Evolutionary conservation across 108 stramenopile species (phyloP).

Genomic region (Cyclotella choctawhatcheeana): DNA sequence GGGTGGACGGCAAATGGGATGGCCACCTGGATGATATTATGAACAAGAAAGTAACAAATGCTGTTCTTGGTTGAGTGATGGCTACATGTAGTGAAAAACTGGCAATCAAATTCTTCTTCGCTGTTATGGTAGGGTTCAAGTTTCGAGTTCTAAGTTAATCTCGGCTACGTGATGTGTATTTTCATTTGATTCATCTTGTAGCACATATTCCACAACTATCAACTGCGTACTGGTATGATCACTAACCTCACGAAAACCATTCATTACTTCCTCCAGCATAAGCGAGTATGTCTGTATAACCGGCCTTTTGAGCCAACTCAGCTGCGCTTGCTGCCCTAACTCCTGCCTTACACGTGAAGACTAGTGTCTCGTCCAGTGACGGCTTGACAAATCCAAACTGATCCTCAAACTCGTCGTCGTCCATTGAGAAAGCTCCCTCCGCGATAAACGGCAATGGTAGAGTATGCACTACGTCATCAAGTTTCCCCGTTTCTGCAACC

Average conservation of each 20-base stretch:
- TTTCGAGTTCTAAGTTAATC: too few relatives aligned
- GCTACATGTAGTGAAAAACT: too few relatives aligned
- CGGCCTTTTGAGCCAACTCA: constrained; percentile 61
- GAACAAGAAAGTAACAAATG: background rate
- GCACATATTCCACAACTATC: too few relatives aligned
- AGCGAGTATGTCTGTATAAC: constrained; percentile 74
- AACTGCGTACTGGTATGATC: too few relatives aligned
- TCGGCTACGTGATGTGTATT: too few relatives aligned
- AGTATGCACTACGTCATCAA: constrained; percentile 59
- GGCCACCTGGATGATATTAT: constrained; percentile 89
- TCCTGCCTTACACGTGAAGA: constrained; percentile 79
- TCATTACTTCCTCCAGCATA: constrained; percentile 56
- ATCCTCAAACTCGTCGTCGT: constrained; percentile 83
- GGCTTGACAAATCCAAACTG: constrained; percentile 76
- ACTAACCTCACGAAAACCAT: constrained; percentile 77
- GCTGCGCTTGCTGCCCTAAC: constrained; percentile 66
- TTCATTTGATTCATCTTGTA: too few relatives aligned
- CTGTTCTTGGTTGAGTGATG: too few relatives aligned
- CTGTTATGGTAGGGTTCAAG: too few relatives aligned
- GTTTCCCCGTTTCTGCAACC: constrained; percentile 68
- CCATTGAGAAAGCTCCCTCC: constrained; percentile 61
- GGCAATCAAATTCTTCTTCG: too few relatives aligned
- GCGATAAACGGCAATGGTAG: constrained; percentile 68
- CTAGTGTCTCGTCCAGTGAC: constrained; percentile 66
- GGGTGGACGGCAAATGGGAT: constrained; percentile 91